Percentiles rank a stretch among this genome's conserved stretches.
These are phyloP conservation scores for Fusarium sp. DNA, from an alignment of 2,329 filamentous ascomycete species.

Conservation along the genomic window DNA sequence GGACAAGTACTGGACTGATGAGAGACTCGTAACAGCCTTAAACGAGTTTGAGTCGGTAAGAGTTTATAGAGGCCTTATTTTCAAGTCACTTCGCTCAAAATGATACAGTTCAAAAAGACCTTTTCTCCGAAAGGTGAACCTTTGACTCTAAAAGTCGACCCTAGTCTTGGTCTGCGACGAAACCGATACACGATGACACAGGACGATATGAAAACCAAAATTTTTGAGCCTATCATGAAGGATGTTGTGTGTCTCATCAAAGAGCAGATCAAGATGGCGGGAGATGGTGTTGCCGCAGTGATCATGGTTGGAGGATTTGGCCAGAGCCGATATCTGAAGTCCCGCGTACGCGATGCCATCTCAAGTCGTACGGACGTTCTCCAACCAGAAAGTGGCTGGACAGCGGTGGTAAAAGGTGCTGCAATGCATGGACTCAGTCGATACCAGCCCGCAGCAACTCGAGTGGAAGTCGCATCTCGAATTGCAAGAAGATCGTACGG, in stretches of 20 bases:
- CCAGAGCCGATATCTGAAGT: slow-evolving; percentile 57
- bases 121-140: slow-evolving; percentile 52
- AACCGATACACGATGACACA: slow-evolving; percentile 52
- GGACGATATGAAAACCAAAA: slow-evolving; percentile 73
- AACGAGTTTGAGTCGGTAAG: slow-evolving; percentile 56
- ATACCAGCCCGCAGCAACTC: slow-evolving; percentile 44
- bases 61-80: slow-evolving; percentile 54
- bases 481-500: slow-evolving; percentile 53
- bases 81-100: slow-evolving; percentile 5
- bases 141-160: slow-evolving; percentile 50
- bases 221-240: slow-evolving; percentile 56
- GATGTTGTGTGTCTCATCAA: slow-evolving; percentile 56
- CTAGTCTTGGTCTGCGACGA: slow-evolving; percentile 48
- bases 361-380: slow-evolving; percentile 54
- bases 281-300: slow-evolving; percentile 51
- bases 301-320: slow-evolving; percentile 63
- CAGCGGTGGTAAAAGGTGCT: slow-evolving; percentile 62
- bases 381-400: slow-evolving; percentile 62
- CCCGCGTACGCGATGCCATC: slow-evolving; percentile 52
- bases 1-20: slow-evolving; percentile 56
- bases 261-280: slow-evolving; percentile 53
- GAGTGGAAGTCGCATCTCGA: slow-evolving; percentile 49
- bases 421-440: slow-evolving; percentile 55
- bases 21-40: slow-evolving; percentile 54
- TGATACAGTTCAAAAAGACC: slow-evolving; percentile 51